Evolutionary conservation across 148 eudicot species (phyloP).

Genomic region (Rhododendron mucronatum): DNA sequence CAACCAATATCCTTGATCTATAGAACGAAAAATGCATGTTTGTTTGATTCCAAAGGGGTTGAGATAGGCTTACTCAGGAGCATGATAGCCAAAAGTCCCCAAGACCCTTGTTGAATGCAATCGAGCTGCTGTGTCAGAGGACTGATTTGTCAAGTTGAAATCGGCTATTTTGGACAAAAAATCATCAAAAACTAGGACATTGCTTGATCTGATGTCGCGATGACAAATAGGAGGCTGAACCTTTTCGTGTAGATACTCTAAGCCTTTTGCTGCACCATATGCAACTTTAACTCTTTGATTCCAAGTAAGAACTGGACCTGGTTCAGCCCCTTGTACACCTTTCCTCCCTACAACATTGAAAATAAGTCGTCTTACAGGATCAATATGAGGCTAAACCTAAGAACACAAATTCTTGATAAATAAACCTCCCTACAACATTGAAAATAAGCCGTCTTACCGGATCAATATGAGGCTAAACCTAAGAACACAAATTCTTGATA

Average conservation of each 20-base stretch:
- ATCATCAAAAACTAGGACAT: constrained; percentile 51
- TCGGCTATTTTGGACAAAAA: constrained; percentile 56
- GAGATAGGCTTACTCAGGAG: constrained; percentile 48
- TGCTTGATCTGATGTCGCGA: constrained; percentile 63
- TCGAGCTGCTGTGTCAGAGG: constrained; percentile 66
- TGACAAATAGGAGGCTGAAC: constrained; percentile 62
- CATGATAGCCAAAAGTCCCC: constrained; percentile 73
- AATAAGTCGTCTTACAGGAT: not conserved
- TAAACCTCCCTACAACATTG: too few species aligned
- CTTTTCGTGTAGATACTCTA: constrained; percentile 62
- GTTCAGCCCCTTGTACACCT: constrained; percentile 69
- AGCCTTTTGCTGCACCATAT: constrained; percentile 62
- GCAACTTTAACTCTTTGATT: constrained; percentile 58
- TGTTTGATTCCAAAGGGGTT: not conserved
- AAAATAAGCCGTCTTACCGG: not conserved
- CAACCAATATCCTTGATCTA: not conserved
- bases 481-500: not conserved
- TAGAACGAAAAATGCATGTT: not conserved
- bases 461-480: not conserved
- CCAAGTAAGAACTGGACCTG: constrained; percentile 63
- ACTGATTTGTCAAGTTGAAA: constrained; percentile 56
- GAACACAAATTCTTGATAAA: not conserved
- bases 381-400: not conserved
- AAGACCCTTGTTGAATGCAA: constrained; percentile 69
- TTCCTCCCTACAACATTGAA: constrained; percentile 38